Percentiles rank a stretch among this genome's conserved stretches.
Conservation (phyloP, 1,139 yeast genomes). For the Diutina pseudorugosa region DNA sequence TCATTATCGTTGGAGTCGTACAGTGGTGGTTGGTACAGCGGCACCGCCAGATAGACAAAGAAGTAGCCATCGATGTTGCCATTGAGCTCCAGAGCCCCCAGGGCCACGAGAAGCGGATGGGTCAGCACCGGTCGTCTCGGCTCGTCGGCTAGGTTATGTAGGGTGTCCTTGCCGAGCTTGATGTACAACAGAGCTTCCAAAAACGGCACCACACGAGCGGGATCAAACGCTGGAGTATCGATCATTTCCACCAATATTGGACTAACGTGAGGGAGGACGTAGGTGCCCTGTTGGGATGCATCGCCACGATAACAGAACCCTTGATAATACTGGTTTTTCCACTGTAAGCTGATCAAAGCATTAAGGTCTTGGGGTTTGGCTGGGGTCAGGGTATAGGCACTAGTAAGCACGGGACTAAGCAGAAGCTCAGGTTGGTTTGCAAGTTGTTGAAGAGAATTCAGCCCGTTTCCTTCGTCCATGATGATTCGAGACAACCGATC, state of each 20-base stretch:
- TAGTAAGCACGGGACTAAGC: conserved; percentile 21
- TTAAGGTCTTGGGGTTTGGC: background rate
- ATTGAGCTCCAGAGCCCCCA: conserved; percentile 67
- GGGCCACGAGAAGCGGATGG: conserved; percentile 57
- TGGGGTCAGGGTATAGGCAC: conserved; percentile 7
- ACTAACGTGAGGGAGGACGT: conserved; percentile 16
- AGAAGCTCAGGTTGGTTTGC: conserved; percentile 9
- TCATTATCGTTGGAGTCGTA: conserved; percentile 18
- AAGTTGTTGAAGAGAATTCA: conserved; percentile 9
- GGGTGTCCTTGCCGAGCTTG: conserved; percentile 43
- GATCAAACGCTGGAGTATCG: conserved; percentile 61
- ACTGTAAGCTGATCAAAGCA: background rate
- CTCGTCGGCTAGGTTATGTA: conserved; percentile 52
- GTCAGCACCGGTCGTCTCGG: conserved; percentile 55
- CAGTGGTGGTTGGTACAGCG: conserved; percentile 41
- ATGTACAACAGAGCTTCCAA: conserved; percentile 58
- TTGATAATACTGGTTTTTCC: conserved; percentile 5
- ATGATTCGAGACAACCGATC: conserved; percentile 21
- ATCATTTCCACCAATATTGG: conserved; percentile 57
- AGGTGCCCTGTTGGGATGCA: conserved; percentile 7
- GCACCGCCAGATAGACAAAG: conserved; percentile 56
- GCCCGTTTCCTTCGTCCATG: conserved; percentile 29
- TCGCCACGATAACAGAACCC: conserved; percentile 5
- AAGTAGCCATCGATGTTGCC: conserved; percentile 67
- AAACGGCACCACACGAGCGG: conserved; percentile 58